Evolutionary conservation across 1,284 basidiomycete species (phyloP).

Genomic region (Ceratobasidium sp.): DNA sequence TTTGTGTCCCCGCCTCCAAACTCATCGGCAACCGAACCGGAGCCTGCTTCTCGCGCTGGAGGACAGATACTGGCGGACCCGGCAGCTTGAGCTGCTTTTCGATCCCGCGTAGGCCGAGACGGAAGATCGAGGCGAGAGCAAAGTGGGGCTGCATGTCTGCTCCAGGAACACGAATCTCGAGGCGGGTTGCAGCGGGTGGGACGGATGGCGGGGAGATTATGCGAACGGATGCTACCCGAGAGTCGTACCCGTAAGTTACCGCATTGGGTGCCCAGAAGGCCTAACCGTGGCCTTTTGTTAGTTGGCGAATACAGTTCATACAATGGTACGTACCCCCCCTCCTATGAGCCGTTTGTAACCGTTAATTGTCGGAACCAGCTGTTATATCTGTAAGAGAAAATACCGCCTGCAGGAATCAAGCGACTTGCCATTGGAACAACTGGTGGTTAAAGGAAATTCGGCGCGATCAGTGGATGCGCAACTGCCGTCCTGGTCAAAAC

Average conservation of each 20-base stretch:
- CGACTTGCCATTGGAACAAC: conserved; percentile 71
- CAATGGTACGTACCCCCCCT: conserved; percentile 70
- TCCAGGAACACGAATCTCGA: conserved; percentile 94
- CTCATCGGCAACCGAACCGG: conserved; percentile 70
- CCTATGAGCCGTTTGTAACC: conserved; percentile 98
- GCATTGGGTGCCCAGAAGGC: conserved; percentile 95
- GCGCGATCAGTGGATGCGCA: not conserved
- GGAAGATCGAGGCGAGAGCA: conserved; percentile 87
- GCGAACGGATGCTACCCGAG: conserved; percentile 89
- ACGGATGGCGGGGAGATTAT: conserved; percentile 92
- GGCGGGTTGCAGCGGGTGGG: conserved; percentile 81
- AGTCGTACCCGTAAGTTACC: conserved; percentile 95
- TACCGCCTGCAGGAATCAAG: conserved; percentile 54
- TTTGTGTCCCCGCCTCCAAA: conserved; percentile 80
- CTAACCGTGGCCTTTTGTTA: conserved; percentile 49
- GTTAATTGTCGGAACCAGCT: conserved; percentile 92
- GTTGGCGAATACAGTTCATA: not conserved
- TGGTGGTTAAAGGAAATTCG: conserved; percentile 51
- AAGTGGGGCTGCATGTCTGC: conserved; percentile 95
- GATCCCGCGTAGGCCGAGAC: conserved; percentile 88
- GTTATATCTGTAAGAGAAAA: conserved; percentile 44
- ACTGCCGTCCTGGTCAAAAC: conserved; percentile 49
- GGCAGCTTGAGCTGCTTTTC: conserved; percentile 78
- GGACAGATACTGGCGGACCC: conserved; percentile 75
- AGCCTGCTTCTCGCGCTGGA: conserved; percentile 53